Evolutionary conservation across 495 filamentous ascomycete species (phyloP).

Genomic region (Talaromyces proteolyticus): DNA sequence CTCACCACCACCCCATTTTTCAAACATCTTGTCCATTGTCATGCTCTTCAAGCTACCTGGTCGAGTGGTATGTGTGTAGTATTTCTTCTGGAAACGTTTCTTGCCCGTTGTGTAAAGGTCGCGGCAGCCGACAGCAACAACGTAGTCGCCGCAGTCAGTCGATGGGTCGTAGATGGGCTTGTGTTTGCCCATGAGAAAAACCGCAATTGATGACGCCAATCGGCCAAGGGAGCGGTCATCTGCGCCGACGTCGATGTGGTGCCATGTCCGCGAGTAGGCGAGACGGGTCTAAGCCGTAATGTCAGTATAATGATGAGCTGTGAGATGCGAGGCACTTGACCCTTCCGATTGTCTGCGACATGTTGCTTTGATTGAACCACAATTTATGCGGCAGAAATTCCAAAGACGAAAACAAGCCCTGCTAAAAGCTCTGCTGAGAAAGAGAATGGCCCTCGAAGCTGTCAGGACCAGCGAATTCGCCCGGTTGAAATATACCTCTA

Average conservation of each 20-base stretch:
- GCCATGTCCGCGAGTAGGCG: conserved; percentile 94
- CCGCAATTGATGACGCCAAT: conserved; percentile 84
- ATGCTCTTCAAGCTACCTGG: conserved; percentile 82
- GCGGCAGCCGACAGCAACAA: conserved; percentile 85
- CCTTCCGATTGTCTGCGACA: conserved; percentile 45
- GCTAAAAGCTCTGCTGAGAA: too few species aligned
- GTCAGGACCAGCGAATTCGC: too few species aligned
- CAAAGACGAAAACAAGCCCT: too few species aligned
- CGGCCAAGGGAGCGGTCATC: conserved; percentile 62
- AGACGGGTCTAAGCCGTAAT: conserved; percentile 71
- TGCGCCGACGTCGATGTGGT: conserved; percentile 71
- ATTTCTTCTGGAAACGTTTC: conserved; percentile 89
- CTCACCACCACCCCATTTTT: conserved; percentile 91
- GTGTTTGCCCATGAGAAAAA: conserved; percentile 96
- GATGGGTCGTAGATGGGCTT: conserved; percentile 96
- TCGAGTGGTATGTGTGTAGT: conserved; percentile 87
- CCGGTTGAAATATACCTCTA: too few species aligned
- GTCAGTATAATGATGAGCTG: not conserved
- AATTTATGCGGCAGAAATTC: not conserved
- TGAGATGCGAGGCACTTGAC: conserved; percentile 12
- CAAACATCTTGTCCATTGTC: conserved; percentile 92
- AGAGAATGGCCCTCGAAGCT: too few species aligned
- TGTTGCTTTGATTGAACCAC: conserved; percentile 16
- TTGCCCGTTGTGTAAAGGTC: conserved; percentile 83
- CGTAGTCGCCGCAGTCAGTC: conserved; percentile 98